These are phyloP conservation scores for Citrus sp. DNA, from an alignment of 345 rosid species.

Conservation along the genomic window DNA sequence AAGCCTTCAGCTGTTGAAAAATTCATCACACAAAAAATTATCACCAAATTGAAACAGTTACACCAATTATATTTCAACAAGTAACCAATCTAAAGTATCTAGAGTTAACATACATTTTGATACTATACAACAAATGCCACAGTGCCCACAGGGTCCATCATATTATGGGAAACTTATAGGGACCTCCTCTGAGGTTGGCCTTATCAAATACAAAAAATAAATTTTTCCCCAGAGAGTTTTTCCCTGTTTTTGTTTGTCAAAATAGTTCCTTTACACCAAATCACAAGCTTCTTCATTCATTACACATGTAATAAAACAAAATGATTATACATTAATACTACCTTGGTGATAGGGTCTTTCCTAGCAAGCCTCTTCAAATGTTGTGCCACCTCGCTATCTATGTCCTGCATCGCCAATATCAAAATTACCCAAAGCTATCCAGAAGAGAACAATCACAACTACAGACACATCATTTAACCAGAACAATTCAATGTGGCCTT, in stretches of 20 bases:
- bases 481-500: neutral
- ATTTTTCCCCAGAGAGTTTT: neutral
- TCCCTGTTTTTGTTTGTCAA: neutral
- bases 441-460: neutral
- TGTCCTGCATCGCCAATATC: constrained; percentile 44
- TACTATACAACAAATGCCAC: neutral
- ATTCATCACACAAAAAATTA: constrained; percentile 1
- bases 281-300: neutral
- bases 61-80: neutral
- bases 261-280: neutral
- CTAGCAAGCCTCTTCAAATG: constrained; percentile 84
- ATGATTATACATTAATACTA: constrained; percentile 1
- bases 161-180: neutral
- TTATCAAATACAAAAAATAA: neutral
- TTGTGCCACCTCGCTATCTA: constrained; percentile 75
- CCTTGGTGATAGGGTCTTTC: constrained; percentile 96
- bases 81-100: neutral
- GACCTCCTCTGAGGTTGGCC: neutral
- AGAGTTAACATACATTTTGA: neutral
- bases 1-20: constrained; percentile 79
- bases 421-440: neutral
- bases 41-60: neutral
- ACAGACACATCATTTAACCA: neutral
- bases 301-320: neutral
- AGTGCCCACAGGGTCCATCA: neutral